Evolutionary conservation across 495 filamentous ascomycete genomes (phyloP), one percentile per base, ranked within the genome.

Genomic region (Aspergillus heteromorphus): DNA sequence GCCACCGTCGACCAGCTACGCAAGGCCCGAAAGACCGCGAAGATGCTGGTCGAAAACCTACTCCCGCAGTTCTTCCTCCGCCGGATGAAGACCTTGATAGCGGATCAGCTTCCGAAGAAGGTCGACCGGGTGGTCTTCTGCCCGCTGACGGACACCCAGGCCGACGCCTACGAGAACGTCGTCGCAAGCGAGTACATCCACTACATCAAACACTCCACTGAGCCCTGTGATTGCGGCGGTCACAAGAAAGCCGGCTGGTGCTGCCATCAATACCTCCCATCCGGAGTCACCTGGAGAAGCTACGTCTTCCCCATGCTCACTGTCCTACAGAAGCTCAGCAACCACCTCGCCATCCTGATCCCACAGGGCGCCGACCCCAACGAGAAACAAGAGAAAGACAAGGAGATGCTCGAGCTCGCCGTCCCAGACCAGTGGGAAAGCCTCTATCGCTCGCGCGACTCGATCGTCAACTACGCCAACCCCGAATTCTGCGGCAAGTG

Each of bases 401-500:
- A 92, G 18, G 85, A 88, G 38, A 82, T 83, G 63, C 78, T 97
- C 13, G 78, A 92, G 64, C 79, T 83, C 5, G 87, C 88, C 25
- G 67, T 92, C 0, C 93, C 93, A 0, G 71, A 87, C 38, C 69
- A 79, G 16, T 98, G 91, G 91, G 74, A 85, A 57, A 73, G 84
- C 13, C 78, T 97, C 2, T 95, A 89, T 60, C 73, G 73, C 10
- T 83, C 83, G 18, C 80, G 88, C 51, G 89, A 97, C 48, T 88
- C 83, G 0, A 84, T 97, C 49, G 69, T 88, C 36, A 91, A 86
- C 65, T 90, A 87, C 58, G 84, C 92, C 16, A 92, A 96, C 55
- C 87, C 89, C 0, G 88, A 96, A 48, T 96, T 92, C 60, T 98
- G 93, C 63, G 93, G 93, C 2, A 98, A 98, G 69, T 98, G 93